Percentiles rank a stretch among this genome's conserved stretches.
Evolutionary conservation across 352 stramenopile genomes (phyloP).

Genomic region (Phytophthora constricta): DNA sequence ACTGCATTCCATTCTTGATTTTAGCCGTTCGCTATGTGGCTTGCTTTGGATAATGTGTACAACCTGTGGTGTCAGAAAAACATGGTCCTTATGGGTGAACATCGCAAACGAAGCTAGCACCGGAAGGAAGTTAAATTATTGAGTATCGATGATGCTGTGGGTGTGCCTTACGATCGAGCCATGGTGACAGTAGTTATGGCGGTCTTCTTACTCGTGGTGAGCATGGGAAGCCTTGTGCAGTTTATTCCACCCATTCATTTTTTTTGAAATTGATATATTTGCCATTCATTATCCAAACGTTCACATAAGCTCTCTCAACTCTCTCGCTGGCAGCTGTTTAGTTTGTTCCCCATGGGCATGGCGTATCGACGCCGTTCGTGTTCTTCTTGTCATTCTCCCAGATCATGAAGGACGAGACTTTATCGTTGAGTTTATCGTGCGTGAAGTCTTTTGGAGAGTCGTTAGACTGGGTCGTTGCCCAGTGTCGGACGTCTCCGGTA

Average conservation of each 20-base stretch:
- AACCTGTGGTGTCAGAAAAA: too few relatives aligned
- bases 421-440: slow-evolving; percentile 22
- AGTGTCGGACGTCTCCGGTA: slow-evolving; percentile 16
- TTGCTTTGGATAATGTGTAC: too few relatives aligned
- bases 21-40: too few relatives aligned
- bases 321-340: background rate
- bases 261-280: background rate
- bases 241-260: background rate
- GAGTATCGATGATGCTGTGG: too few relatives aligned
- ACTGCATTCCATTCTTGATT: too few relatives aligned
- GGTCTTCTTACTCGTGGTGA: too few relatives aligned
- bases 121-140: too few relatives aligned
- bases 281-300: background rate
- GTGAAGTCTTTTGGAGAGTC: slow-evolving; percentile 32
- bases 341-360: slow-evolving; percentile 29
- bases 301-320: background rate
- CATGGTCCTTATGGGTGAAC: too few relatives aligned
- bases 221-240: too few relatives aligned
- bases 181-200: too few relatives aligned
- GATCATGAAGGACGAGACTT: slow-evolving; percentile 36
- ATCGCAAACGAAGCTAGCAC: too few relatives aligned
- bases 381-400: slow-evolving; percentile 25
- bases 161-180: too few relatives aligned
- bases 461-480: background rate
- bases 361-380: slow-evolving; percentile 16